phyloP scores from a whole-genome alignment of 192 early-diverging fungal genomes.

The Coemansia guatemalensis region DNA sequence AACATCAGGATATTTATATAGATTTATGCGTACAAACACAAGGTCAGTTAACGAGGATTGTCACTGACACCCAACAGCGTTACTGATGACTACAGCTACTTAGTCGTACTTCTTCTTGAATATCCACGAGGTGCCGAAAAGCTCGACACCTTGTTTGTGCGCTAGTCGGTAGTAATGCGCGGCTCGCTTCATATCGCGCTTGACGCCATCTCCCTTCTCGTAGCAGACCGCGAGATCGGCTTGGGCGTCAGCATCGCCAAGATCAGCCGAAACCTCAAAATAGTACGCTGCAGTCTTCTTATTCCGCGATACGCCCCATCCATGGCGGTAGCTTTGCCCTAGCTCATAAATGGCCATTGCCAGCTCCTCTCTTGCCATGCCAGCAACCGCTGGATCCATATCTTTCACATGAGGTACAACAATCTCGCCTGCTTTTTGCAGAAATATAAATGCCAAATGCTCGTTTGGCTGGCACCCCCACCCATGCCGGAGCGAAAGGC shows the following conservation, averaged over 20 bases:
- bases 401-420: conserved; percentile 64
- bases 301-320: conserved; percentile 75
- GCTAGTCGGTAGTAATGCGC: conserved; percentile 80
- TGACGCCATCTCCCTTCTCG: conserved; percentile 72
- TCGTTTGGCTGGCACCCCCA: conserved; percentile 76
- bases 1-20: background rate
- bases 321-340: conserved; percentile 76
- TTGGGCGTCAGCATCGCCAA: conserved; percentile 80
- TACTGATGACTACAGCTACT: background rate
- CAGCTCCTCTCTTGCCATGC: conserved; percentile 65
- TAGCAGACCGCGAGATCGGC: conserved; percentile 74
- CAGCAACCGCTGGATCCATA: conserved; percentile 57
- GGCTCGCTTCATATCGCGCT: conserved; percentile 71
- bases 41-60: background rate
- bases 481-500: conserved; percentile 73
- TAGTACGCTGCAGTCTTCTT: conserved; percentile 73
- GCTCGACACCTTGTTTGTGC: conserved; percentile 65
- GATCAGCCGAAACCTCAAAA: conserved; percentile 77
- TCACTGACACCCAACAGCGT: no score
- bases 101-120: conserved; percentile 77
- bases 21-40: background rate
- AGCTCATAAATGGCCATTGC: conserved; percentile 79
- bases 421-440: conserved; percentile 68
- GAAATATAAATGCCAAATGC: conserved; percentile 63
- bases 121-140: conserved; percentile 84